Evolutionary conservation across 441 rosid genomes (phyloP).

Genomic region (Hypseocharis bilobata): DNA sequence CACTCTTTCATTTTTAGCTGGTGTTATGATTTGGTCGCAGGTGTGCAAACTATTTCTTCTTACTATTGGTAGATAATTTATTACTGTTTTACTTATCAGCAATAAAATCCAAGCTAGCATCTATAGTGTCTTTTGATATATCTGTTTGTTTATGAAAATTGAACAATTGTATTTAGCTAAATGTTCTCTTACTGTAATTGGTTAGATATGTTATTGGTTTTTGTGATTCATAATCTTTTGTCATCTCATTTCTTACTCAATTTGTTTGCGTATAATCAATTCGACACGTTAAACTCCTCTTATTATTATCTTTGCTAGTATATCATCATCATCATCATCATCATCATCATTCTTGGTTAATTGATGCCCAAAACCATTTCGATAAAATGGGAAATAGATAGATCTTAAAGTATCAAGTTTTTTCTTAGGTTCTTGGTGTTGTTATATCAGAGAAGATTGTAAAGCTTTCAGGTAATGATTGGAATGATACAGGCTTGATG

Average conservation of each 20-base stretch:
- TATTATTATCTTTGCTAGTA: too few relatives aligned
- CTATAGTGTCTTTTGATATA: neutral
- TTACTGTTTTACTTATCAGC: constrained; percentile 2
- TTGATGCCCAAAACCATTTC: too few relatives aligned
- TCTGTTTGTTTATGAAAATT: neutral
- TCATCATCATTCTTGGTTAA: too few relatives aligned
- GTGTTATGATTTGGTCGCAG: constrained; percentile 91
- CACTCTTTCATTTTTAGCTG: constrained; percentile 84
- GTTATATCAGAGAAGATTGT: neutral
- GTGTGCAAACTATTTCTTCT: constrained; percentile 30
- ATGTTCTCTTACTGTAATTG: neutral
- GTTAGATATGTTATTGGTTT: too few relatives aligned
- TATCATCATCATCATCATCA: too few relatives aligned
- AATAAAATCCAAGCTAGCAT: neutral
- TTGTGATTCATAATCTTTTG: too few relatives aligned
- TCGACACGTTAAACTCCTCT: neutral
- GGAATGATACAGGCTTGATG: neutral
- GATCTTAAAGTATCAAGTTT: neutral
- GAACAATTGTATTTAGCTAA: neutral
- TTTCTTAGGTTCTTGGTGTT: neutral
- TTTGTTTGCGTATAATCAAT: too few relatives aligned
- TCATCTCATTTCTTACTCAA: too few relatives aligned
- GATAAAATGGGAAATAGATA: too few relatives aligned
- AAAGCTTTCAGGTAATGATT: too few relatives aligned
- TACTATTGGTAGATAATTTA: neutral